Evolutionary conservation across 306 rosid species (phyloP), one percentile per base, ranked within the genome.

Genomic region (Erythrophleum fordii): DNA sequence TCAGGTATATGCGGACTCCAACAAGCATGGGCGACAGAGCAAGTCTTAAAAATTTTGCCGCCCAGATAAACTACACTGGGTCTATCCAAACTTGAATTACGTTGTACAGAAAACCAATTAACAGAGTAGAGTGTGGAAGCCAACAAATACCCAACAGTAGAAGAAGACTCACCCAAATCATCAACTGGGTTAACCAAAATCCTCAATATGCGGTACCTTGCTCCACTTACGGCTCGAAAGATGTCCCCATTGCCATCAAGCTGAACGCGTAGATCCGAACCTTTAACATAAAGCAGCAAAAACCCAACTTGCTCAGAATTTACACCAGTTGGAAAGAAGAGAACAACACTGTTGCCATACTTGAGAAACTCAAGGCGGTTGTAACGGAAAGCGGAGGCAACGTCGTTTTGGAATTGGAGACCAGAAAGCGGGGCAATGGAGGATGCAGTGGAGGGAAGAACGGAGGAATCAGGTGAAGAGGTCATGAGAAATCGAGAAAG

Each of bases 1-100:
- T 90, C 92, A 22, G 25, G 26, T 2, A 85, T 20, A 82, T 92
- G 90, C 16, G 93, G 90, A 82, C 88, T 90, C 95, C 97, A 90
- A 80, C 92, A 90, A 66, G 89, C 85, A 78, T 88, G 88, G 5
- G 82, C 88, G 61, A 92, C 81, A 35, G 88, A 44, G 29, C 82
- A 75, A 45, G 71, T 86, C 87, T 78, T 87, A 22, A 92, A 90
- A 8, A 60, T 72, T 67, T 86, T 90, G 77, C 77, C 69, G 26
- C 95, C 93, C 42, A 78, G 8, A 80, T 68, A 46, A 74, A 48
- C 23, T 46, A 89, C 73, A 44, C 79, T 34, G 11, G 86, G 82
- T 11, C 80, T 73, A 1, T 76, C 86, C 53, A 53, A 77, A 80
- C 44, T 65, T 1, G 8, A 78, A 78, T 37, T 73, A 2, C 39